These are phyloP conservation scores for Scorias spongiosa DNA, from an alignment of 2,329 filamentous ascomycete species.

Conservation along the genomic window DNA sequence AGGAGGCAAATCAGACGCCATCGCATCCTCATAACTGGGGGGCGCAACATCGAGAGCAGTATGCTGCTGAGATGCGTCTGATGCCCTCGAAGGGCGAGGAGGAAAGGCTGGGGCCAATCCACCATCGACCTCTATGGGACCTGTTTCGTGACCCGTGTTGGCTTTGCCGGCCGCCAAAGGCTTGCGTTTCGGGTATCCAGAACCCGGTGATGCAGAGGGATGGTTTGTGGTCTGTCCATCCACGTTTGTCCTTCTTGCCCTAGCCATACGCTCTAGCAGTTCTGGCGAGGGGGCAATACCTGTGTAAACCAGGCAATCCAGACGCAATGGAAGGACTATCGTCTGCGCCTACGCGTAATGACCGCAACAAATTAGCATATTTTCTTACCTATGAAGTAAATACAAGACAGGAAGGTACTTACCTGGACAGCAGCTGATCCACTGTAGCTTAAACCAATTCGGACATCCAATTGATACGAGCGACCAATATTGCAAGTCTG, in stretches of 20 bases:
- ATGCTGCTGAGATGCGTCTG: constrained; percentile 1
- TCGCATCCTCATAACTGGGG: constrained; percentile 85
- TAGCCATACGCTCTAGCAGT: constrained; percentile 51
- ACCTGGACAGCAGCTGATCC: constrained; percentile 29
- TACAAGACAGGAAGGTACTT: constrained; percentile 11
- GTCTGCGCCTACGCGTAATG: constrained; percentile 37
- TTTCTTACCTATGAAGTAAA: background rate
- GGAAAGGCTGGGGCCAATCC: background rate
- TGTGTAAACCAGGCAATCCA: constrained; percentile 70
- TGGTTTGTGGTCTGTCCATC: constrained; percentile 9
- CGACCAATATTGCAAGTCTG: constrained; percentile 75
- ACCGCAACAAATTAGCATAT: background rate
- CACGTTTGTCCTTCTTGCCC: constrained; percentile 3
- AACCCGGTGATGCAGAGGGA: background rate
- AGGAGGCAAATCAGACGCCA: constrained; percentile 63
- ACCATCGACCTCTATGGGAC: background rate
- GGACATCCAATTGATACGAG: constrained; percentile 69
- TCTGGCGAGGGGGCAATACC: constrained; percentile 70
- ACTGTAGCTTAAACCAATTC: constrained; percentile 63
- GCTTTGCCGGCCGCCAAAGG: constrained; percentile 1
- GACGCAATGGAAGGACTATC: constrained; percentile 61
- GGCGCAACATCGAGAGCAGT: constrained; percentile 56
- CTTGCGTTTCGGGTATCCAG: constrained; percentile 8
- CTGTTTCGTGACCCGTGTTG: background rate
- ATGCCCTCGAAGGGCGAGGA: background rate